A percentile compares a stretch with the other conserved stretches of the same genome.
These are phyloP conservation scores for Fusarium paranaense DNA, from an alignment of 2,329 filamentous ascomycete genomes.

Conservation along the genomic window DNA sequence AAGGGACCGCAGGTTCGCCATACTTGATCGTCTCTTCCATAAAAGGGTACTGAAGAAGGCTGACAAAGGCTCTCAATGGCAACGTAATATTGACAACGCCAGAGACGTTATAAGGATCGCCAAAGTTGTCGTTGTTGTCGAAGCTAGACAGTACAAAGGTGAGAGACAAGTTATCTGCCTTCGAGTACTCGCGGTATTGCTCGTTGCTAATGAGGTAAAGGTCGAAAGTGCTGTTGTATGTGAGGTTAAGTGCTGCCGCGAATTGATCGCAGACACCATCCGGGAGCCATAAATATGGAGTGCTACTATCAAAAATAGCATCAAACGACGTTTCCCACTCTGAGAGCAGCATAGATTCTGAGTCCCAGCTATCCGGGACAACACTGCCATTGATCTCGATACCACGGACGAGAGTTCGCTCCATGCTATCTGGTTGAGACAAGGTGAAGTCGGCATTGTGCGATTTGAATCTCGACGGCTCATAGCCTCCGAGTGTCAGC, in stretches of 20 bases:
- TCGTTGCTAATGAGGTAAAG: conserved; percentile 73
- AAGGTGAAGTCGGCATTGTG: conserved; percentile 72
- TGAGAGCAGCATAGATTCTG: conserved; percentile 53
- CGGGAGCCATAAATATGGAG: conserved; percentile 74
- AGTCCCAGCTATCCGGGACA: conserved; percentile 53
- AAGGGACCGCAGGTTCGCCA: conserved; percentile 61
- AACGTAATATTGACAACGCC: conserved; percentile 69
- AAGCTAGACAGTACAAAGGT: conserved; percentile 68
- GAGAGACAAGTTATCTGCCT: conserved; percentile 61
- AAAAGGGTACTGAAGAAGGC: conserved; percentile 63
- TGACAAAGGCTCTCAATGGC: conserved; percentile 62
- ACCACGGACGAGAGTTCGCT: conserved; percentile 70
- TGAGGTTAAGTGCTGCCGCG: conserved; percentile 71
- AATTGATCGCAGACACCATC: conserved; percentile 71
- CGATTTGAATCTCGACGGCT: conserved; percentile 69
- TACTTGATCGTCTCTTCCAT: conserved; percentile 57
- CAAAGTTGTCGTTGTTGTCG: conserved; percentile 65
- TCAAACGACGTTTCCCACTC: conserved; percentile 60
- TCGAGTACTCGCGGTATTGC: conserved; percentile 61
- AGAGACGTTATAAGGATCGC: conserved; percentile 58
- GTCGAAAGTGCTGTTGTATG: conserved; percentile 71
- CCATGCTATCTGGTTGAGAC: conserved; percentile 65
- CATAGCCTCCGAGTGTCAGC: conserved; percentile 78
- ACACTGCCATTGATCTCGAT: conserved; percentile 55
- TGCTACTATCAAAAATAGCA: conserved; percentile 72